Conservation (phyloP, 306 rosid genomes). For the Vigna radiata region DNA sequence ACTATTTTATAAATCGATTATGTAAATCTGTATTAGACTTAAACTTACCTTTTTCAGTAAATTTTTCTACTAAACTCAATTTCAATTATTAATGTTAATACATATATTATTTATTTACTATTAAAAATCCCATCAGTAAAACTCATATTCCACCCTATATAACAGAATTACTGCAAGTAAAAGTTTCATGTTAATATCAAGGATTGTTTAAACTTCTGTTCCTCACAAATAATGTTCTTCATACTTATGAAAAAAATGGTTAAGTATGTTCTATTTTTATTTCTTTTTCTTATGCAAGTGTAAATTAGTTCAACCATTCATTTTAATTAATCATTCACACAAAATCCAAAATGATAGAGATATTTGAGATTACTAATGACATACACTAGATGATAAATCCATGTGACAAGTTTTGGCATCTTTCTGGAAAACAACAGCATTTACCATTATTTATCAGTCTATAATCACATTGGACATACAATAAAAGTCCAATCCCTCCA, state of each 20-base stretch:
- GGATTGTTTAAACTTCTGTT: not conserved
- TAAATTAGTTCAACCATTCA: not conserved
- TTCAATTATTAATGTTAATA: no score
- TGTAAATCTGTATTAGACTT: no score
- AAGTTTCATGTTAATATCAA: not conserved
- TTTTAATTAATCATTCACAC: constrained; percentile 3
- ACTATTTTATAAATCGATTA: no score
- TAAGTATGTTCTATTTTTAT: not conserved
- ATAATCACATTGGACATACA: not conserved
- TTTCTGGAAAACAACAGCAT: constrained; percentile 18
- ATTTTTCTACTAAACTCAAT: no score
- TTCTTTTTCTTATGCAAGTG: not conserved
- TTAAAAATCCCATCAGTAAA: no score
- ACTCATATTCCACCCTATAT: not conserved
- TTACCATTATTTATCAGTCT: not conserved
- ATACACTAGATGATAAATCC: constrained; percentile 27
- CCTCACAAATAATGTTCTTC: not conserved
- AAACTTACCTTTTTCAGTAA: no score
- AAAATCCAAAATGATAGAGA: constrained; percentile 1
- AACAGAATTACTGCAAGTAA: not conserved
- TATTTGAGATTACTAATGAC: constrained; percentile 16
- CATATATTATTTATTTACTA: no score
- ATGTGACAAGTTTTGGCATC: constrained; percentile 37
- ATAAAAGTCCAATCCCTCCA: constrained; percentile 1
- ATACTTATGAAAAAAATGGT: not conserved